A percentile compares a stretch with the other conserved stretches of the same genome.
Evolutionary conservation across 176 grass and related monocot genomes (phyloP).

Genomic region (Triticum dicoccoides): DNA sequence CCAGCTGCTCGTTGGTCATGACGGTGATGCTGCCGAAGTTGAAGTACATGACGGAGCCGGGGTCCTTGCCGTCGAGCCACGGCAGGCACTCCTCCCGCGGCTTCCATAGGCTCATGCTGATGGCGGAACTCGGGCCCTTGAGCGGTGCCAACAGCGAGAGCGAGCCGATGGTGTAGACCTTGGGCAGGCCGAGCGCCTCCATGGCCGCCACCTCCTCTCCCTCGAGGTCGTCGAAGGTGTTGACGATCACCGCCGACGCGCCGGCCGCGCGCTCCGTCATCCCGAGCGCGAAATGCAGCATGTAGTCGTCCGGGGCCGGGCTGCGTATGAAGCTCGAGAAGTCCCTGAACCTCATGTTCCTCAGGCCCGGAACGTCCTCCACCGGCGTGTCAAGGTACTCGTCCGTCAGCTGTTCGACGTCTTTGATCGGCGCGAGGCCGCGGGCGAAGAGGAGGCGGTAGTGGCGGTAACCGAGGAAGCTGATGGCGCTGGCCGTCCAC

Average conservation of each 20-base stretch:
- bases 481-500: constrained; percentile 63
- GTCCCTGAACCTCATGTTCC: constrained; percentile 50
- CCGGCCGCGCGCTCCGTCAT: constrained; percentile 30
- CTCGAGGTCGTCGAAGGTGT: constrained; percentile 59
- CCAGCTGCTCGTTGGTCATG: constrained; percentile 54
- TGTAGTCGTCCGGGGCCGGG: constrained; percentile 44
- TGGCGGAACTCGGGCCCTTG: neutral
- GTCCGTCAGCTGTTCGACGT: constrained; percentile 40
- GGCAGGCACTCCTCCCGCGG: constrained; percentile 41
- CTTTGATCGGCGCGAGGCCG: constrained; percentile 66
- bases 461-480: constrained; percentile 56
- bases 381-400: constrained; percentile 64
- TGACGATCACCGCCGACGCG: constrained; percentile 54
- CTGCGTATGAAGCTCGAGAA: constrained; percentile 71
- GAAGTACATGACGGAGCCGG: constrained; percentile 59
- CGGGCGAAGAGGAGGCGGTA: constrained; percentile 41
- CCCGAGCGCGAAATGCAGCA: constrained; percentile 32
- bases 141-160: constrained; percentile 33
- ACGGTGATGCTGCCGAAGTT: constrained; percentile 82
- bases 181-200: constrained; percentile 22
- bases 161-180: constrained; percentile 65
- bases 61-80: constrained; percentile 49
- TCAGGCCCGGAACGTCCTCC: constrained; percentile 57
- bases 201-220: constrained; percentile 43
- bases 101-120: constrained; percentile 53